These are phyloP conservation scores for Colletotrichum magnum DNA, from an alignment of 2,329 filamentous ascomycete genomes.

Conservation along the genomic window DNA sequence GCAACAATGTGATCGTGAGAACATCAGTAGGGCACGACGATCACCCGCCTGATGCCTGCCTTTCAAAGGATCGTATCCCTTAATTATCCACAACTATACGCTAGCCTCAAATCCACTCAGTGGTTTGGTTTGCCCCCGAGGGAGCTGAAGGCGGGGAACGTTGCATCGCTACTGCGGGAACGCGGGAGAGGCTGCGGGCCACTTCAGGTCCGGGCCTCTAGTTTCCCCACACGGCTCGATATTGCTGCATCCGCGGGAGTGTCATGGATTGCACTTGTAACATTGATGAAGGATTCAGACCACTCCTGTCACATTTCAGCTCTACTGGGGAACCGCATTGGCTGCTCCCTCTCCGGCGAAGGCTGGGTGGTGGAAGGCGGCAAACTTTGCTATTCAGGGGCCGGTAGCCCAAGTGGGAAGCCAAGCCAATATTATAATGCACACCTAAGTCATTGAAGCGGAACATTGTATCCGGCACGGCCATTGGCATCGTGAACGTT, in stretches of 20 bases:
- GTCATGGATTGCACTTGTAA: slow-evolving; percentile 7
- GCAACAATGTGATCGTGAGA: not conserved
- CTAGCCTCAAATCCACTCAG: not conserved
- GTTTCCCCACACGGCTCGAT: slow-evolving; percentile 9
- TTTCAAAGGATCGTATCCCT: not conserved
- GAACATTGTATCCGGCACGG: not conserved
- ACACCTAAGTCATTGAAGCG: not conserved
- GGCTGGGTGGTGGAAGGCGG: not conserved
- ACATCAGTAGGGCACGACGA: not conserved
- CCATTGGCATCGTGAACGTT: not conserved
- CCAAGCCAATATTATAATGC: slow-evolving; percentile 26
- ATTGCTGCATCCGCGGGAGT: slow-evolving; percentile 13
- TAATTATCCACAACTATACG: slow-evolving; percentile 5
- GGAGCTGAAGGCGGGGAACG: slow-evolving; percentile 21
- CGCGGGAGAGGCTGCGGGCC: slow-evolving; percentile 10
- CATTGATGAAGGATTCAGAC: not conserved
- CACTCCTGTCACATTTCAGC: not conserved
- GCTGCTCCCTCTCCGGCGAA: not conserved
- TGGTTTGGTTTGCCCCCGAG: not conserved
- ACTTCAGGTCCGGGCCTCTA: not conserved
- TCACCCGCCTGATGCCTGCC: slow-evolving; percentile 3
- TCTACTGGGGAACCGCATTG: not conserved
- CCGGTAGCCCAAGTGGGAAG: not conserved
- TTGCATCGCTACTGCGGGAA: slow-evolving; percentile 8
- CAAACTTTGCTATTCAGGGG: not conserved